Evolutionary conservation across 2,329 filamentous ascomycete species (phyloP).

Genomic region (Pseudopyrenochaeta lycopersici): DNA sequence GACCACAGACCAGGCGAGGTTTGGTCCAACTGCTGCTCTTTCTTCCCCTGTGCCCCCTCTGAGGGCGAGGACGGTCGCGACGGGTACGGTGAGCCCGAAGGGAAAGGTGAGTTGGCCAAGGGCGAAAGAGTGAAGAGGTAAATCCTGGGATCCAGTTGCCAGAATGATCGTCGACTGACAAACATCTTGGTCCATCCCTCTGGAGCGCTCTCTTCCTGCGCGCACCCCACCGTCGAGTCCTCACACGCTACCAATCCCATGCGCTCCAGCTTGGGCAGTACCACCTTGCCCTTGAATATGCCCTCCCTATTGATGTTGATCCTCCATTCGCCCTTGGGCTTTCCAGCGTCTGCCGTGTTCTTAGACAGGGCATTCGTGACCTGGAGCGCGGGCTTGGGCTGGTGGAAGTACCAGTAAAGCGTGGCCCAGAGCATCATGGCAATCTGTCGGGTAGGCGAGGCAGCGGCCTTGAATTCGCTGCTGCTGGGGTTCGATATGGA

Average conservation of each 20-base stretch:
- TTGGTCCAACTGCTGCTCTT: constrained; percentile 41
- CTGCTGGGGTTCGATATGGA: constrained; percentile 86
- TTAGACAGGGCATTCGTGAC: constrained; percentile 70
- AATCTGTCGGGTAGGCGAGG: constrained; percentile 85
- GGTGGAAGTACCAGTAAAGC: constrained; percentile 97
- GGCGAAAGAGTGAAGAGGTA: constrained; percentile 88
- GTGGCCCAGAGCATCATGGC: constrained; percentile 98
- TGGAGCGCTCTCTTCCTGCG: constrained; percentile 67
- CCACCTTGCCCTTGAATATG: constrained; percentile 82
- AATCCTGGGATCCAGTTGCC: constrained; percentile 87
- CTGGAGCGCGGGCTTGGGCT: constrained; percentile 73
- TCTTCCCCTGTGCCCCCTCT: constrained; percentile 31
- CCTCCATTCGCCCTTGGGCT: constrained; percentile 85
- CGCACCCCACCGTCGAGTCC: constrained; percentile 77
- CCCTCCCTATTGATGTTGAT: constrained; percentile 86
- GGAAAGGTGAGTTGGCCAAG: constrained; percentile 58
- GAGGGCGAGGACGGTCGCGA: constrained; percentile 63
- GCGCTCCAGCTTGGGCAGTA: constrained; percentile 89
- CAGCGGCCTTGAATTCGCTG: constrained; percentile 79
- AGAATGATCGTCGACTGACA: constrained; percentile 81
- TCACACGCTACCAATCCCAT: constrained; percentile 86
- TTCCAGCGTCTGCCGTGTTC: constrained; percentile 71
- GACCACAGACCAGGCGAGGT: constrained; percentile 49
- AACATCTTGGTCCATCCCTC: constrained; percentile 83
- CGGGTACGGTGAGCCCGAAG: constrained; percentile 59